Evolutionary conservation across 2,329 filamentous ascomycete species (phyloP).

Genomic region (Fusarium burgessii): DNA sequence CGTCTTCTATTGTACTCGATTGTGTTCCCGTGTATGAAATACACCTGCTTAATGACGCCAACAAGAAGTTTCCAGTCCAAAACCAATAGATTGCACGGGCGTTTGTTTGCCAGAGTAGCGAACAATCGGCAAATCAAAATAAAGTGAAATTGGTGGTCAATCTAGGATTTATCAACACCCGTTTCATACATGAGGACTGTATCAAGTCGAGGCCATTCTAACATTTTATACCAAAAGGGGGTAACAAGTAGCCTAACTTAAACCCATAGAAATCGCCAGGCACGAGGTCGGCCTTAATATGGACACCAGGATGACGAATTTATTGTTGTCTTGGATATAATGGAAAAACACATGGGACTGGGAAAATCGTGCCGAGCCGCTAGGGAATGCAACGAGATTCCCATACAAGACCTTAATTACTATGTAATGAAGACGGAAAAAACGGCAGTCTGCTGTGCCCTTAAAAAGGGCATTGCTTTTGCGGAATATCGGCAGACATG

Average conservation of each 20-base stretch:
- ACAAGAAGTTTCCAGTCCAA: no score
- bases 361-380: slow-evolving; percentile 23
- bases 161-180: no score
- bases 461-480: background rate
- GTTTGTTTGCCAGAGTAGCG: no score
- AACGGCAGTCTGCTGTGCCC: background rate
- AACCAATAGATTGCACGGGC: no score
- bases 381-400: slow-evolving; percentile 33
- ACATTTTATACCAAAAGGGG: background rate
- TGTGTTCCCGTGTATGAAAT: no score
- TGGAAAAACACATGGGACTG: background rate
- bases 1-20: no score
- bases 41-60: no score
- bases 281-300: no score
- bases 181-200: no score
- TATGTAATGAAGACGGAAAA: slow-evolving; percentile 1
- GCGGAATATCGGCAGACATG: slow-evolving; percentile 5
- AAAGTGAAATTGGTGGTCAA: no score
- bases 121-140: no score
- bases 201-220: no score
- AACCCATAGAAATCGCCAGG: background rate
- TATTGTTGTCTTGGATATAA: slow-evolving; percentile 3
- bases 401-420: slow-evolving; percentile 1
- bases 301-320: slow-evolving; percentile 1
- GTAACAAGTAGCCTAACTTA: background rate